Conservation (phyloP, 139 green algal genomes). For the Desmodesmus armatus region DNA sequence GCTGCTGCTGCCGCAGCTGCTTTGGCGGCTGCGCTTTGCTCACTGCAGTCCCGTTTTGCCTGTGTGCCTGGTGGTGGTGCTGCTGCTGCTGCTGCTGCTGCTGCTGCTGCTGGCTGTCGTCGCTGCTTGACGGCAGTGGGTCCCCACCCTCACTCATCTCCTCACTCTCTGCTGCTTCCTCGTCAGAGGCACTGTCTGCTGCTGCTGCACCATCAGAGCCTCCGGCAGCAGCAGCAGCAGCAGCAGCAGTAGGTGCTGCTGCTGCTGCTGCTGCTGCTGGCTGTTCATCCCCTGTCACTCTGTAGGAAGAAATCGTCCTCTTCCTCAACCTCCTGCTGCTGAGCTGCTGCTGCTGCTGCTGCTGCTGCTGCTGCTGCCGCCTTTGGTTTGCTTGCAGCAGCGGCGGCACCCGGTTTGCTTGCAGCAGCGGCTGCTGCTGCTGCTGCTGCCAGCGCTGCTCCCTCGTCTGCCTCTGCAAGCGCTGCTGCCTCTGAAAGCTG, state of each 20-base stretch:
- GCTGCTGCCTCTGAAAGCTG: conserved; percentile 66
- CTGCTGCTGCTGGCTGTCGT: conserved; percentile 7
- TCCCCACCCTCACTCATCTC: no score
- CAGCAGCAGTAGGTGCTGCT: neutral
- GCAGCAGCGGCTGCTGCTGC: neutral
- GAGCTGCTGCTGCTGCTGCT: conserved; percentile 12
- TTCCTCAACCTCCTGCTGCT: neutral
- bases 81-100: conserved; percentile 1
- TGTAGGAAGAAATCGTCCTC: conserved; percentile 33
- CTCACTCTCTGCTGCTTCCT: neutral
- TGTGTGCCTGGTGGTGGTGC: neutral
- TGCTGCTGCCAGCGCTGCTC: conserved; percentile 39
- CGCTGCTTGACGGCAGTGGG: neutral
- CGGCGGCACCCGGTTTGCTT: neutral
- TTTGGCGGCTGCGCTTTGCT: neutral
- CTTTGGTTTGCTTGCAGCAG: neutral
- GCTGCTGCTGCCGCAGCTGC: neutral
- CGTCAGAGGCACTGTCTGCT: neutral
- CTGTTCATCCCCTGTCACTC: neutral
- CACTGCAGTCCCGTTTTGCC: no score
- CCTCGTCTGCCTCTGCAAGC: conserved; percentile 84
- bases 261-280: neutral
- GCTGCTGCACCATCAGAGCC: neutral
- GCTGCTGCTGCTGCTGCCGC: neutral
- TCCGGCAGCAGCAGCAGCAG: neutral